A percentile compares a stretch with the other conserved stretches of the same genome.
phyloP scores from a whole-genome alignment of 139 green algal species.

The Cymbomonas tetramitiformis region DNA sequence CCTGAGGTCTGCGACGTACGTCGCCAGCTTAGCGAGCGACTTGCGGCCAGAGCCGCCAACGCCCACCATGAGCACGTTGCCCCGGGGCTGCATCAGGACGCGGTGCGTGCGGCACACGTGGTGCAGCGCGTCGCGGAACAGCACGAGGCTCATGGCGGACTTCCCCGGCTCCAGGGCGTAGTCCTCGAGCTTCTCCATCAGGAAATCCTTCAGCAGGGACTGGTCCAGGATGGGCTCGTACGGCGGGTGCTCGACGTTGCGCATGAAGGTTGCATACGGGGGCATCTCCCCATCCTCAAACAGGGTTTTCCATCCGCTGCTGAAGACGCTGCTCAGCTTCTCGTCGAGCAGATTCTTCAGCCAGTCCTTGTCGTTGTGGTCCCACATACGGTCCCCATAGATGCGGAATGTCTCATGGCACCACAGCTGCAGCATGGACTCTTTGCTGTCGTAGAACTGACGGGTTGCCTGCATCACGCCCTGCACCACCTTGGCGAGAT shows the following conservation, averaged over 20 bases:
- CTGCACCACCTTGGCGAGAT: conserved; percentile 59
- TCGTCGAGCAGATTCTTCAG: conserved; percentile 48
- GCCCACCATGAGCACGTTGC: conserved; percentile 71
- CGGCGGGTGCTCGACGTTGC: conserved; percentile 43
- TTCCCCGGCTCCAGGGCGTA: conserved; percentile 57
- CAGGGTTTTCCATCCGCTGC: conserved; percentile 33
- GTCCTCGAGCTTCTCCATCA: conserved; percentile 61
- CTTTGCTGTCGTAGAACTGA: conserved; percentile 59
- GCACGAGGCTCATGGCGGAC: conserved; percentile 57
- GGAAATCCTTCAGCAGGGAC: conserved; percentile 42
- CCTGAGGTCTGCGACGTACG: conserved; percentile 60
- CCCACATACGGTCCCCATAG: conserved; percentile 59
- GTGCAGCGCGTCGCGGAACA: conserved; percentile 65
- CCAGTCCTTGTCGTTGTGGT: conserved; percentile 41
- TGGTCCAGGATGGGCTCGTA: conserved; percentile 60
- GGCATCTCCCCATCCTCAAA: conserved; percentile 44
- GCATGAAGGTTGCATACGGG: conserved; percentile 68
- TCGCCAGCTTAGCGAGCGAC: conserved; percentile 50
- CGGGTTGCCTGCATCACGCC: conserved; percentile 55
- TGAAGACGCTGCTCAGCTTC: conserved; percentile 40
- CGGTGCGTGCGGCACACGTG: conserved; percentile 67
- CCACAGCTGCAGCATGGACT: conserved; percentile 67
- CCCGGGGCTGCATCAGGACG: conserved; percentile 56
- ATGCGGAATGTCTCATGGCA: conserved; percentile 61
- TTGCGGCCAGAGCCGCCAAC: conserved; percentile 68